phyloP scores from a whole-genome alignment of 2,329 filamentous ascomycete species.

The Cladorrhinum sp. region DNA sequence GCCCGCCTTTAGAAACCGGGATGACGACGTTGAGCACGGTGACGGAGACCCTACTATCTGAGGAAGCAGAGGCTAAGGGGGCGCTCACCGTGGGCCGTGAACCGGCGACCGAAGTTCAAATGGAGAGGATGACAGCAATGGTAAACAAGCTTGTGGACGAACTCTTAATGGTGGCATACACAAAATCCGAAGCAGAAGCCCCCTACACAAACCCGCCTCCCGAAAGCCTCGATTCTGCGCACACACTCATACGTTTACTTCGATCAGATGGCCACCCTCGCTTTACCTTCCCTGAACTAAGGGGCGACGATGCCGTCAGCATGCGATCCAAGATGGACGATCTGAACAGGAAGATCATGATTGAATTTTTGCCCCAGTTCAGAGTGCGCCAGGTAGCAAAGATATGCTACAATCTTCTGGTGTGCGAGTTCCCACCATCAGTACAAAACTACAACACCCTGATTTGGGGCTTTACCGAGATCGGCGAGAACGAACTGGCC shows the following conservation, averaged over 20 bases:
- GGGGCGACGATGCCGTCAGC: slow-evolving; percentile 18
- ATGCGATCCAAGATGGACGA: slow-evolving; percentile 27
- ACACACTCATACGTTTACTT: slow-evolving; percentile 33
- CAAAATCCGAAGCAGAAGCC: slow-evolving; percentile 23
- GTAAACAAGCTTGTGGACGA: slow-evolving; percentile 32
- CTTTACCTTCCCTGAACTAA: slow-evolving; percentile 28
- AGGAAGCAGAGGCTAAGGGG: slow-evolving; percentile 8
- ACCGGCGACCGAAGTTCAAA: slow-evolving; percentile 23
- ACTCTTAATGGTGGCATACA: slow-evolving; percentile 31
- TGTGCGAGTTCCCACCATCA: slow-evolving; percentile 58
- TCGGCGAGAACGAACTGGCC: slow-evolving; percentile 48
- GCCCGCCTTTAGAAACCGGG: not conserved
- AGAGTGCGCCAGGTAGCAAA: slow-evolving; percentile 37
- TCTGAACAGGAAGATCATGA: slow-evolving; percentile 28
- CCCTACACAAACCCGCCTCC: slow-evolving; percentile 18
- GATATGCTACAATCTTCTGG: slow-evolving; percentile 65
- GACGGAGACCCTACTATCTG: slow-evolving; percentile 13
- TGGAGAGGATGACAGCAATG: slow-evolving; percentile 22
- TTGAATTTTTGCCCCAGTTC: slow-evolving; percentile 23
- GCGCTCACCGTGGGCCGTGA: slow-evolving; percentile 18
- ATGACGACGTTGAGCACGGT: slow-evolving; percentile 12
- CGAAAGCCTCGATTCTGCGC: slow-evolving; percentile 33
- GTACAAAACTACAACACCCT: slow-evolving; percentile 70
- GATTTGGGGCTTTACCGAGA: slow-evolving; percentile 60
- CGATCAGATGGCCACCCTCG: slow-evolving; percentile 35